Evolutionary conservation across 1,284 basidiomycete genomes (phyloP).

Genomic region (Ceraceosorus guamensis): DNA sequence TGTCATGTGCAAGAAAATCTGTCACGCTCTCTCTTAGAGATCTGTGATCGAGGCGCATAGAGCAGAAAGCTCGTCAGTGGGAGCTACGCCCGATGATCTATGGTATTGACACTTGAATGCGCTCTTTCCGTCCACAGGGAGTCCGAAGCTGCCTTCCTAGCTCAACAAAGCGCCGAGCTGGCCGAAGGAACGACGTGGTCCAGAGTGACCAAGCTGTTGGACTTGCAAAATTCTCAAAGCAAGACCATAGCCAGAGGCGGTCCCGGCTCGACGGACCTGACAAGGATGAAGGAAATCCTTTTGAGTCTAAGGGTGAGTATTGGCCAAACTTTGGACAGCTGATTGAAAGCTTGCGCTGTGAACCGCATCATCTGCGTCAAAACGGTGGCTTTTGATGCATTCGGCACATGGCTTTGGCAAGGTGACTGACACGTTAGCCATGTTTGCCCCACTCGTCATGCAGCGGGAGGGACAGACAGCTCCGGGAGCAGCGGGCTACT

Average conservation of each 20-base stretch:
- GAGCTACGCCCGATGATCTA: no score
- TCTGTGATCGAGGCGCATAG: no score
- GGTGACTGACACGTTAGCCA: no score
- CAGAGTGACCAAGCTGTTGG: slow-evolving; percentile 76
- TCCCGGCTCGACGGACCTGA: slow-evolving; percentile 78
- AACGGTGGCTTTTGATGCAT: no score
- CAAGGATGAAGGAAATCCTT: slow-evolving; percentile 66
- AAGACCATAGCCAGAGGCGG: slow-evolving; percentile 86
- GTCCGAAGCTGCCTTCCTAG: slow-evolving; percentile 73
- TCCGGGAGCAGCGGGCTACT: slow-evolving; percentile 6
- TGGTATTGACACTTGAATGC: not conserved
- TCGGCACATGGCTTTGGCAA: no score
- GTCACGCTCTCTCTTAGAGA: no score
- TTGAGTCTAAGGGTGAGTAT: slow-evolving; percentile 3
- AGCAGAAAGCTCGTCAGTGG: no score
- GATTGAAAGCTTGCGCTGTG: no score
- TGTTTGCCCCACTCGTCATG: no score
- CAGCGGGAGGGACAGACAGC: slow-evolving; percentile 6
- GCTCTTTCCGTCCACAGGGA: slow-evolving; percentile 58
- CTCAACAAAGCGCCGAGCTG: slow-evolving; percentile 66
- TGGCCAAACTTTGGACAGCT: no score
- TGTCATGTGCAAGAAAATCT: no score
- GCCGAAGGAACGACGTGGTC: slow-evolving; percentile 92
- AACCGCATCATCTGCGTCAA: no score
- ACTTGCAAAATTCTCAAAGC: slow-evolving; percentile 86